Percentiles rank a stretch among this genome's conserved stretches.
phyloP scores from a whole-genome alignment of 208 protist species.

The Herpetomonas tarakana region DNA sequence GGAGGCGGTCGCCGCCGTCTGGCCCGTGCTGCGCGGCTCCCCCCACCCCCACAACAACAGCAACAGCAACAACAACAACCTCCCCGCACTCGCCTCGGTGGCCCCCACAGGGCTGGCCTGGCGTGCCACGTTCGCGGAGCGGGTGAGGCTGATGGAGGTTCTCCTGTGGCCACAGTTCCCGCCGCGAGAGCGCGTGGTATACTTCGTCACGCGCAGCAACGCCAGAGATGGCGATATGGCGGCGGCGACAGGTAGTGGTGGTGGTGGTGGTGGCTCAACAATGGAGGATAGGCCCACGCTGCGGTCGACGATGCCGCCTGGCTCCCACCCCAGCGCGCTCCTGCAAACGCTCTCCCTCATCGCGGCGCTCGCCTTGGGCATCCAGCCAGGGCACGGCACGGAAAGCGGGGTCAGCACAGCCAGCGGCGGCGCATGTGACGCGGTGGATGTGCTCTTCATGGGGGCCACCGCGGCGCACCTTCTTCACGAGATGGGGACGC shows the following conservation, averaged over 20 bases:
- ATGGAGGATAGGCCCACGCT: constrained; percentile 17
- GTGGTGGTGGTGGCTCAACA: too few relatives aligned
- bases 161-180: constrained; percentile 52
- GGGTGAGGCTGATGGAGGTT: constrained; percentile 22
- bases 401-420: not conserved
- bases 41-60: not conserved
- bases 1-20: constrained; percentile 41
- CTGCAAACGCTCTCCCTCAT: constrained; percentile 35
- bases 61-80: not conserved
- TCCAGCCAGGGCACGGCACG: not conserved
- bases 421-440: constrained; percentile 8
- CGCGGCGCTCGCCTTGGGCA: constrained; percentile 15
- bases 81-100: not conserved
- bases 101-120: not conserved
- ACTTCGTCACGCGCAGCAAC: constrained; percentile 32
- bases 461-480: constrained; percentile 17
- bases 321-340: constrained; percentile 53
- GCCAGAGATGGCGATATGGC: too few relatives aligned
- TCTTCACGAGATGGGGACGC: constrained; percentile 19
- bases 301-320: constrained; percentile 32
- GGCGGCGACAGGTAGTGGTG: too few relatives aligned
- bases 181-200: constrained; percentile 14
- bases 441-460: constrained; percentile 18
- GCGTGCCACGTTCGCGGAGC: constrained; percentile 11
- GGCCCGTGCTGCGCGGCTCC: constrained; percentile 34